Percentiles rank a stretch among this genome's conserved stretches.
Conservation (phyloP, 1,284 basidiomycete genomes). For the Caloboletus inedulis region DNA sequence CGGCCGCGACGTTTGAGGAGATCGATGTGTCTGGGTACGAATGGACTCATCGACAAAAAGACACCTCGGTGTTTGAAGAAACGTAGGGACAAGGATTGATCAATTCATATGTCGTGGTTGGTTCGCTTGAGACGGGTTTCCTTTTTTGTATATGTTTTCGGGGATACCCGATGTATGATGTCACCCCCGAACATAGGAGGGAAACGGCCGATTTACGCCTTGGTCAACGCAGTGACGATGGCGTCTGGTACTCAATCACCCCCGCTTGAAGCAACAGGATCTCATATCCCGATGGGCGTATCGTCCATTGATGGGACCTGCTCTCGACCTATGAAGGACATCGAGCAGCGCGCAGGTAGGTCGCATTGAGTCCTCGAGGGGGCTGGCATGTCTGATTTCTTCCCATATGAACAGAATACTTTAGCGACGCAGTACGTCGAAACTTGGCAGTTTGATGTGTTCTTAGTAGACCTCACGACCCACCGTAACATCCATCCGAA, state of each 20-base stretch:
- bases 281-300: constrained; percentile 46
- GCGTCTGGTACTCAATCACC: constrained; percentile 46
- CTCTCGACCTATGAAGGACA: constrained; percentile 30
- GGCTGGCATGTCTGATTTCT: neutral
- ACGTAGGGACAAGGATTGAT: no score
- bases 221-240: constrained; percentile 15
- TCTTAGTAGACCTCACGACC: neutral
- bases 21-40: constrained; percentile 50
- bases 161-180: constrained; percentile 29
- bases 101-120: no score
- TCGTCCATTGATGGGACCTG: constrained; percentile 43
- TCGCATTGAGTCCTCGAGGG: neutral
- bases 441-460: neutral
- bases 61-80: neutral
- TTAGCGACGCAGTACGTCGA: constrained; percentile 29
- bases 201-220: neutral
- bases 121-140: no score
- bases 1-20: constrained; percentile 53
- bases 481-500: neutral
- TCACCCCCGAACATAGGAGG: constrained; percentile 22
- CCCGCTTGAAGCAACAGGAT: constrained; percentile 47
- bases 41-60: neutral
- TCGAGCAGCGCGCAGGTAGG: constrained; percentile 33
- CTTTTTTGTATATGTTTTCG: constrained; percentile 22
- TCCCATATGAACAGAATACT: constrained; percentile 22